Evolutionary conservation across 2,329 filamentous ascomycete genomes (phyloP), one percentile per base, ranked within the genome.

Genomic region (Claviceps sp.): DNA sequence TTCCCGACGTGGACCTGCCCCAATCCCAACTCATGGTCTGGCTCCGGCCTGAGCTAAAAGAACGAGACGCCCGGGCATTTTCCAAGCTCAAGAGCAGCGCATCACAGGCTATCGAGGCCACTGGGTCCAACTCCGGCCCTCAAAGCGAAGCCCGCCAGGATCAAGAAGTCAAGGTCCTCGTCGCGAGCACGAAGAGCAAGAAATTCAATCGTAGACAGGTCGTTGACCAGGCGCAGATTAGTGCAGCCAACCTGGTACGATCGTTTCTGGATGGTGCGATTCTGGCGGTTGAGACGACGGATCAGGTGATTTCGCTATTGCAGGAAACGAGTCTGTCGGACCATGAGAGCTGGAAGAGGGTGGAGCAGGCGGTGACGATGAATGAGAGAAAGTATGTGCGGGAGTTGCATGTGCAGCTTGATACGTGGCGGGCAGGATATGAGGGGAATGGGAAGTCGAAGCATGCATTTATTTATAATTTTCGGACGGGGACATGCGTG

Each of bases 391-490:
- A 87, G 62, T 96, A 95, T 62, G 71, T 95, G 45, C 77, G 82
- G 30, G 87, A 96, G 63, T 77, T 96, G 43, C 86, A 93, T 62
- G 85, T 89, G 55, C 73, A 91, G 65, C 72, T 96, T 50, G 71
- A 63, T 68, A 77, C 60, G 68, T 93, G 72, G 79, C 79, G 64
- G 67, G 72, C 58, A 69, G 76, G 64, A 73, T 82, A 72, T 69
- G 76, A 71, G 71, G 69, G 58, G 54, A 72, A 72, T 56, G 65
- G 73, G 4, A 77, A 74, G 8, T 76, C 77, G 24, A 77, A 79
- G 47, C 87, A 90, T 64, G 86, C 87, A 11, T 95, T 95, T 68
- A 78, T 96, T 50, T 95, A 95, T 69, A 95, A 95, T 61, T 95
- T 94, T 60, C 76, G 89, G 54, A 94, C 88, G 9, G 87, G 85